phyloP scores from a whole-genome alignment of 192 early-diverging fungal genomes.

The Backusella macrospora region DNA sequence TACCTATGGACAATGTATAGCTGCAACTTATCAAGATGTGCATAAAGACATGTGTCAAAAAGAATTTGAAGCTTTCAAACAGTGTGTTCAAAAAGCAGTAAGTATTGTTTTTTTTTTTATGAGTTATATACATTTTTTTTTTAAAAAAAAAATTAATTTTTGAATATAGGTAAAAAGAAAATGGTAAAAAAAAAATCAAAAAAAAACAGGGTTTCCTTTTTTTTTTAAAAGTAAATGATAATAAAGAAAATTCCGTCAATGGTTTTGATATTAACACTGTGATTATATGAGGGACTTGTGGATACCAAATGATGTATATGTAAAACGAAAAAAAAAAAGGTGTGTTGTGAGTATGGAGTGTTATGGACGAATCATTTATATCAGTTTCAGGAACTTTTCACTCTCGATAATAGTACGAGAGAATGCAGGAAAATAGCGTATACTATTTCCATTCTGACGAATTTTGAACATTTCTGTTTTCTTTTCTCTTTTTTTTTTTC shows the following conservation, averaged over 20 bases:
- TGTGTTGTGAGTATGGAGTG: no score
- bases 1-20: constrained; percentile 58
- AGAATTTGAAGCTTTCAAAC: constrained; percentile 62
- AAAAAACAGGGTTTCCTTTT: no score
- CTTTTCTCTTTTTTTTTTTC: no score
- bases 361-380: no score
- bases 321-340: no score
- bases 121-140: neutral
- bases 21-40: constrained; percentile 50
- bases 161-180: constrained; percentile 1
- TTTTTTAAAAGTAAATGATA: no score
- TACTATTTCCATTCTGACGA: constrained; percentile 7
- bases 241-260: neutral
- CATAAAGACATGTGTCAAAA: constrained; percentile 59
- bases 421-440: neutral
- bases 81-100: constrained; percentile 56
- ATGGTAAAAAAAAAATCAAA: no score
- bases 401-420: neutral
- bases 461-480: neutral
- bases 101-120: constrained; percentile 35
- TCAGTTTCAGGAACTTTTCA: no score
- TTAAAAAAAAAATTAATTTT: neutral
- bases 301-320: no score
- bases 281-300: no score
- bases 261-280: neutral